These are phyloP conservation scores for Cadophora luteo-olivacea DNA, from an alignment of 2,329 filamentous ascomycete genomes.

Conservation along the genomic window DNA sequence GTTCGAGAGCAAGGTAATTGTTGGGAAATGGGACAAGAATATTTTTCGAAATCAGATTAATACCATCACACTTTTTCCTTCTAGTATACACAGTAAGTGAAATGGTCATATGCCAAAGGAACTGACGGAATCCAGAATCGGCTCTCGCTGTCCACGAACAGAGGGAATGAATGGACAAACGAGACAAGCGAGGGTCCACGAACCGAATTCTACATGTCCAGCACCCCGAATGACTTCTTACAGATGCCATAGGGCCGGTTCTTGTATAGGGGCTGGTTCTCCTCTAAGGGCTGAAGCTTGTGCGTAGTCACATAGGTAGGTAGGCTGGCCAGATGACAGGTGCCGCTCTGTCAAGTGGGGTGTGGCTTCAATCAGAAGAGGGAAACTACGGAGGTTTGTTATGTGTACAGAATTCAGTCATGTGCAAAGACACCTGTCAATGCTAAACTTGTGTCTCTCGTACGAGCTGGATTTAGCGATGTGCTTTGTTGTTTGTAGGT, in stretches of 20 bases:
- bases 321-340: background rate
- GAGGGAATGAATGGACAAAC: background rate
- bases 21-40: too few species aligned
- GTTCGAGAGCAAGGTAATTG: background rate
- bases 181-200: background rate
- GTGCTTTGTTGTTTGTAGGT: background rate
- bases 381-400: too few species aligned
- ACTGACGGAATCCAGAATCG: background rate
- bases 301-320: background rate
- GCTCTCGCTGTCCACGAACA: background rate
- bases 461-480: background rate
- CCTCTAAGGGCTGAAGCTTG: background rate
- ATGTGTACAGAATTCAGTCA: too few species aligned
- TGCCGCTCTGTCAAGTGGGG: background rate
- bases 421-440: too few species aligned
- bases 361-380: too few species aligned
- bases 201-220: constrained; percentile 23
- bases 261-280: too few species aligned
- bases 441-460: too few species aligned
- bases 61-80: constrained; percentile 28
- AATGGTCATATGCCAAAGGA: background rate
- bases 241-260: background rate
- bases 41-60: background rate
- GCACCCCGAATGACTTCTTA: constrained; percentile 15
- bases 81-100: background rate